These are phyloP conservation scores for Trypanosoma caninum DNA, from an alignment of 208 protist species.

Conservation along the genomic window DNA sequence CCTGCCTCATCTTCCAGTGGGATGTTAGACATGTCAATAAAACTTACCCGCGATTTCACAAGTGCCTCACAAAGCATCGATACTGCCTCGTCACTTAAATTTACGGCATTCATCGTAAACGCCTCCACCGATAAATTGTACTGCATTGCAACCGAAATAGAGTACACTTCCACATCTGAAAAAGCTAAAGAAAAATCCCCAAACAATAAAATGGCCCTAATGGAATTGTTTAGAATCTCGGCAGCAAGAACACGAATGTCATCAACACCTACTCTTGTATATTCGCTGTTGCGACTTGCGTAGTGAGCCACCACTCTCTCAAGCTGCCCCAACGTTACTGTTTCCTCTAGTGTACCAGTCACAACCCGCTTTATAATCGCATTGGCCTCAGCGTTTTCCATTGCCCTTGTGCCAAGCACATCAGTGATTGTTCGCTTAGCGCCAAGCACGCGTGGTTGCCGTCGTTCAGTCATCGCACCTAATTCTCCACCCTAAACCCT, in stretches of 20 bases:
- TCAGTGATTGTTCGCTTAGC: slow-evolving; percentile 59
- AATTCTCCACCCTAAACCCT: background rate
- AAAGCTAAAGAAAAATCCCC: slow-evolving; percentile 70
- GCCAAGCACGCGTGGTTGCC: slow-evolving; percentile 63
- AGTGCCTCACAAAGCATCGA: slow-evolving; percentile 74
- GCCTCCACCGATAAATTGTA: slow-evolving; percentile 87
- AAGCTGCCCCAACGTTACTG: slow-evolving; percentile 47
- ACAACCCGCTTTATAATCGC: slow-evolving; percentile 33
- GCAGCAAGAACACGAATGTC: slow-evolving; percentile 66
- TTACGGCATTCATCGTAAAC: slow-evolving; percentile 75
- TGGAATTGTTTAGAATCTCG: slow-evolving; percentile 86
- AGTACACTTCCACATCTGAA: slow-evolving; percentile 71
- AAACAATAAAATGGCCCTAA: slow-evolving; percentile 77
- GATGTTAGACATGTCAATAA: slow-evolving; percentile 83
- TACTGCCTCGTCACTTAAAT: slow-evolving; percentile 81
- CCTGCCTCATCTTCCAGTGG: slow-evolving; percentile 83
- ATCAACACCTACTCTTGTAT: slow-evolving; percentile 56
- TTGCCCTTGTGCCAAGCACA: slow-evolving; percentile 18
- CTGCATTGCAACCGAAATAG: slow-evolving; percentile 72
- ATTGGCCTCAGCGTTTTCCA: slow-evolving; percentile 33
- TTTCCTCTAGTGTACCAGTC: slow-evolving; percentile 28
- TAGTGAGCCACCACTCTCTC: slow-evolving; percentile 62
- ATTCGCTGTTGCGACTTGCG: slow-evolving; percentile 82
- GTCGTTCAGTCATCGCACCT: slow-evolving; percentile 20
- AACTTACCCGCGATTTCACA: slow-evolving; percentile 70